Evolutionary conservation across 129 eudicot species (phyloP).

Genomic region (Flaveria sonorensis): DNA sequence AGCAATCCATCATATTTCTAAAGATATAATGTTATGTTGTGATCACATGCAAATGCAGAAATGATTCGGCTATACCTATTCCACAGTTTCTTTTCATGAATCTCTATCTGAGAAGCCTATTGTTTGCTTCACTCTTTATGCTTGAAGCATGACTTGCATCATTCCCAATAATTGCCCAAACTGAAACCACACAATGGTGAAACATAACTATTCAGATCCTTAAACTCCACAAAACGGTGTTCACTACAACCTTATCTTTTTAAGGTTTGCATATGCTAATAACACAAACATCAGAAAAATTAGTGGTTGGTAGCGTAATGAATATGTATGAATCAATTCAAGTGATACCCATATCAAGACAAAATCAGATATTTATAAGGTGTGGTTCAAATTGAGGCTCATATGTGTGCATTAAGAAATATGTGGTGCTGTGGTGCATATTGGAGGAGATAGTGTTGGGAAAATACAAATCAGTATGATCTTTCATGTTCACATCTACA

Average conservation of each 20-base stretch:
- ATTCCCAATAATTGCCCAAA: conserved; percentile 34
- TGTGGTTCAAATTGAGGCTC: not conserved
- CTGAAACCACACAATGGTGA: conserved; percentile 34
- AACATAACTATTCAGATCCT: conserved; percentile 31
- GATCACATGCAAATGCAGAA: conserved; percentile 15
- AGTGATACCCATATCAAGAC: conserved; percentile 18
- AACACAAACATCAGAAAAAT: conserved; percentile 12
- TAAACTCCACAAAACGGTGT: conserved; percentile 14
- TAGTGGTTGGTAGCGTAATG: not conserved
- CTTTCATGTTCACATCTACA: conserved; percentile 15
- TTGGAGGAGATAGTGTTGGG: not conserved
- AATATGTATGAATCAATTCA: conserved; percentile 11
- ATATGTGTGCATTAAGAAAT: not conserved
- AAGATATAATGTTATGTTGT: conserved; percentile 2
- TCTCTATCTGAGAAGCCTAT: conserved; percentile 29
- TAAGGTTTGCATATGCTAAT: conserved; percentile 21
- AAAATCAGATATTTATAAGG: conserved; percentile 17
- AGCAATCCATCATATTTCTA: not conserved
- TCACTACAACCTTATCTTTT: conserved; percentile 15
- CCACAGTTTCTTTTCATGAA: conserved; percentile 30
- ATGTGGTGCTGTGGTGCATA: conserved; percentile 7
- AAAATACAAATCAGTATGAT: conserved; percentile 3
- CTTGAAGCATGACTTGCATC: conserved; percentile 31
- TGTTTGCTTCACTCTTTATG: conserved; percentile 32
- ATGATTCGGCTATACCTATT: conserved; percentile 27